Conservation (phyloP, 768 basidiomycete species). For the Lentinula boryana region DNA sequence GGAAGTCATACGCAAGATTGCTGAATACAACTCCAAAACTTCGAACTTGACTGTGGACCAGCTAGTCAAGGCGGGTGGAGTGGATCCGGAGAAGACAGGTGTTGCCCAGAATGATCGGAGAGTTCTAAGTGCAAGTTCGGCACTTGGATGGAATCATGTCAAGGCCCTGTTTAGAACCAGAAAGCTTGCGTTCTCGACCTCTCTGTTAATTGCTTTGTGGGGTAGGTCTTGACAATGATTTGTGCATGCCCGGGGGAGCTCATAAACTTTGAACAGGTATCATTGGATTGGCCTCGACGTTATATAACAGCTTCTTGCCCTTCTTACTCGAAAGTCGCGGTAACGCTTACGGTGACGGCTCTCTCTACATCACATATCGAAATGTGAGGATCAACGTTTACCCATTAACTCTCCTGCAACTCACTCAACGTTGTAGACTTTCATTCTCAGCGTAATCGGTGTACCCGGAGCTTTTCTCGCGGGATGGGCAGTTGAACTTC, state of each 20-base stretch:
- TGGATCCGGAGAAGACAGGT: constrained; percentile 3
- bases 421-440: constrained; percentile 39
- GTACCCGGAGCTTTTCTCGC: constrained; percentile 70
- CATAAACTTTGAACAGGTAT: constrained; percentile 35
- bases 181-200: constrained; percentile 62
- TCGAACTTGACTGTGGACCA: constrained; percentile 38
- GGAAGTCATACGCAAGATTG: constrained; percentile 40
- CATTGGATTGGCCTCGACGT: constrained; percentile 72
- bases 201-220: constrained; percentile 50
- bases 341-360: constrained; percentile 63
- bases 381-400: constrained; percentile 39
- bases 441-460: constrained; percentile 62
- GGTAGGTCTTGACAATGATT: constrained; percentile 19
- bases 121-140: constrained; percentile 32
- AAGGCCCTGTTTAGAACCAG: constrained; percentile 56
- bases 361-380: constrained; percentile 66
- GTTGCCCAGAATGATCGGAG: constrained; percentile 12
- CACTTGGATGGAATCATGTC: constrained; percentile 33
- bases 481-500: constrained; percentile 65
- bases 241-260: neutral
- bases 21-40: constrained; percentile 41
- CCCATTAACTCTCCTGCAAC: neutral
- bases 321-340: constrained; percentile 51
- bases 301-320: constrained; percentile 42
- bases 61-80: constrained; percentile 27